Evolutionary conservation across 192 early-diverging fungal genomes (phyloP).

Genomic region (Rhizoclosmatium sp.): DNA sequence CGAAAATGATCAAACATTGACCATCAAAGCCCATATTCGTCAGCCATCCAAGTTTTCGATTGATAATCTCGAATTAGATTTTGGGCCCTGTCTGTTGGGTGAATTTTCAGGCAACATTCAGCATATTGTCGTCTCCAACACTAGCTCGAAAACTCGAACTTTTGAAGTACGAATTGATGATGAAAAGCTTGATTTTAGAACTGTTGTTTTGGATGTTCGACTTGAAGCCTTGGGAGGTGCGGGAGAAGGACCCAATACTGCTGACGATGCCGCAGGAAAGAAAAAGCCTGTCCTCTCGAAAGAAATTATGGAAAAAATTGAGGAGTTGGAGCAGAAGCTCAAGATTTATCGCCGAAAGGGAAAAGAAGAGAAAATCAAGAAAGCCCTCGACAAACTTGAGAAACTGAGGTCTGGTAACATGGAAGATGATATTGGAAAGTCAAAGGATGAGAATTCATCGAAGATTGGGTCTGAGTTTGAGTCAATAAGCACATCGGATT

Average conservation of each 20-base stretch:
- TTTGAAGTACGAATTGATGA: slow-evolving; percentile 82
- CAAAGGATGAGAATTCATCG: slow-evolving; percentile 32
- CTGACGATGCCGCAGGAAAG: background rate
- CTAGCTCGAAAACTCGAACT: slow-evolving; percentile 72
- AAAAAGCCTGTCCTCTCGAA: slow-evolving; percentile 50
- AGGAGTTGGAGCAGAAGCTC: slow-evolving; percentile 94
- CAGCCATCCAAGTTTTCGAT: slow-evolving; percentile 90
- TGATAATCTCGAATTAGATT: slow-evolving; percentile 74
- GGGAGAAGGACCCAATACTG: background rate
- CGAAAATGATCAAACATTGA: slow-evolving; percentile 77
- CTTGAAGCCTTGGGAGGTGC: slow-evolving; percentile 24
- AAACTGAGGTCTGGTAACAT: slow-evolving; percentile 65
- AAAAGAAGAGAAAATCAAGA: slow-evolving; percentile 84
- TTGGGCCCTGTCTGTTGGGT: slow-evolving; percentile 74
- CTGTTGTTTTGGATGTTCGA: slow-evolving; percentile 27
- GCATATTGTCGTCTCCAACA: slow-evolving; percentile 81
- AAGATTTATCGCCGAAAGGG: slow-evolving; percentile 96
- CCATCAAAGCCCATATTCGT: slow-evolving; percentile 89
- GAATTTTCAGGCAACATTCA: slow-evolving; percentile 60
- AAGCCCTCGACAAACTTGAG: slow-evolving; percentile 78
- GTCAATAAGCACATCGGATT: background rate
- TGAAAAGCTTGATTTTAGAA: slow-evolving; percentile 59
- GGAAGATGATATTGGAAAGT: slow-evolving; percentile 48
- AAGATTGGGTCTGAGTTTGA: background rate
- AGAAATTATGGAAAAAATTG: slow-evolving; percentile 94